Percentiles rank a stretch among this genome's conserved stretches.
These are phyloP conservation scores for Globisporangium uncinulatum DNA, from an alignment of 352 stramenopile species.

Conservation along the genomic window DNA sequence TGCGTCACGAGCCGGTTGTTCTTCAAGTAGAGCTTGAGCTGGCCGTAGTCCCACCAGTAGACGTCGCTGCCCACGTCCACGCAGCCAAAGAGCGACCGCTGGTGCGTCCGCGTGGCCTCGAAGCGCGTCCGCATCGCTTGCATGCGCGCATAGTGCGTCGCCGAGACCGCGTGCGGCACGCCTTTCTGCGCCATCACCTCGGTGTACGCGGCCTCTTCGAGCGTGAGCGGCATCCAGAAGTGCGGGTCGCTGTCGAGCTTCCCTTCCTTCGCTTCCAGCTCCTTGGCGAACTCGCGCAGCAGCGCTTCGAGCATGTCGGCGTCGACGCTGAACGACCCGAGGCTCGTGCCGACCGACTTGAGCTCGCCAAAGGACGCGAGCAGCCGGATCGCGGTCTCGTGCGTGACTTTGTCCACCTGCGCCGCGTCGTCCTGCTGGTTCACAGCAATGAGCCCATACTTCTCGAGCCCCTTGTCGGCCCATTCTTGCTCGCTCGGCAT, in stretches of 20 bases:
- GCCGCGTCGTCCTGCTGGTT: slow-evolving; percentile 89
- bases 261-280: slow-evolving; percentile 88
- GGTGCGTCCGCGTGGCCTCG: slow-evolving; percentile 43
- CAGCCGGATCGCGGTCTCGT: slow-evolving; percentile 93
- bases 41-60: slow-evolving; percentile 99
- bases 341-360: slow-evolving; percentile 92
- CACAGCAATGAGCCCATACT: slow-evolving; percentile 98
- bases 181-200: slow-evolving; percentile 95
- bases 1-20: slow-evolving; percentile 95
- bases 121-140: slow-evolving; percentile 88
- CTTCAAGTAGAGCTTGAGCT: slow-evolving; percentile 97
- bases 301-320: slow-evolving; percentile 89
- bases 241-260: slow-evolving; percentile 97
- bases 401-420: slow-evolving; percentile 97
- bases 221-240: slow-evolving; percentile 98
- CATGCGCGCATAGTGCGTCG: slow-evolving; percentile 91
- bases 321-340: slow-evolving; percentile 96
- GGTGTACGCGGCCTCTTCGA: slow-evolving; percentile 89
- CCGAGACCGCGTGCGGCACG: slow-evolving; percentile 57
- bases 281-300: slow-evolving; percentile 89
- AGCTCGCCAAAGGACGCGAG: slow-evolving; percentile 92
- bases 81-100: slow-evolving; percentile 93
- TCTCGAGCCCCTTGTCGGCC: slow-evolving; percentile 94
- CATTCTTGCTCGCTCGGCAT: slow-evolving; percentile 94
- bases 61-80: slow-evolving; percentile 96